Conservation (phyloP, 805 yeast genomes). For the Saccharomycopsis olivae region DNA sequence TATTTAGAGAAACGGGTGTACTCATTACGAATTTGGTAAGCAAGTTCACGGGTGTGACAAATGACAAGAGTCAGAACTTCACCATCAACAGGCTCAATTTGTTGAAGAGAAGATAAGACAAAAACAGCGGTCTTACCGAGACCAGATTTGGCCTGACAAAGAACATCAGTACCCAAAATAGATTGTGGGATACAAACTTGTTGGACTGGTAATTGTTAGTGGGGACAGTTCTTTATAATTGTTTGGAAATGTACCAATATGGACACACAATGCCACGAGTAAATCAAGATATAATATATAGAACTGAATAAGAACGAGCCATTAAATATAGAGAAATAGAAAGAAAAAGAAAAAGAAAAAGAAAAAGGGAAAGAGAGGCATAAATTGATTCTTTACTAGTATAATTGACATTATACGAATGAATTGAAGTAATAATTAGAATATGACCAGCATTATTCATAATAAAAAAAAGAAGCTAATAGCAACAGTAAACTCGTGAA, state of each 20-base stretch:
- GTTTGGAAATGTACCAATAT: no score
- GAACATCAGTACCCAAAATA: conserved; percentile 92
- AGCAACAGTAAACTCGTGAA: no score
- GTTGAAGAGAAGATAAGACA: conserved; percentile 91
- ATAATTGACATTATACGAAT: no score
- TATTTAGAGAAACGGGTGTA: conserved; percentile 95
- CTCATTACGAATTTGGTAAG: conserved; percentile 96
- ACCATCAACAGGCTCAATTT: conserved; percentile 94
- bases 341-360: not conserved
- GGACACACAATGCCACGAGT: no score
- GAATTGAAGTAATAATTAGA: no score
- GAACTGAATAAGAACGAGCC: not conserved
- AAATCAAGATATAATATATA: not conserved
- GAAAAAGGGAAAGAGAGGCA: no score
- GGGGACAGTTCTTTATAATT: no score
- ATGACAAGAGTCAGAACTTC: conserved; percentile 90
- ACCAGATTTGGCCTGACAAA: conserved; percentile 99
- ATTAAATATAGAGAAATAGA: no score
- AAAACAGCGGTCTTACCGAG: conserved; percentile 98
- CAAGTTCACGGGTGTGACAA: conserved; percentile 98
- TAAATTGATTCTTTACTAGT: no score
- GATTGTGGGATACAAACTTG: conserved; percentile 98
- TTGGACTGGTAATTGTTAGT: no score
- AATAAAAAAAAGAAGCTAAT: no score
- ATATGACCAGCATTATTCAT: no score